These are phyloP conservation scores for Malus orientalis DNA, from an alignment of 306 rosid species.

Conservation along the genomic window DNA sequence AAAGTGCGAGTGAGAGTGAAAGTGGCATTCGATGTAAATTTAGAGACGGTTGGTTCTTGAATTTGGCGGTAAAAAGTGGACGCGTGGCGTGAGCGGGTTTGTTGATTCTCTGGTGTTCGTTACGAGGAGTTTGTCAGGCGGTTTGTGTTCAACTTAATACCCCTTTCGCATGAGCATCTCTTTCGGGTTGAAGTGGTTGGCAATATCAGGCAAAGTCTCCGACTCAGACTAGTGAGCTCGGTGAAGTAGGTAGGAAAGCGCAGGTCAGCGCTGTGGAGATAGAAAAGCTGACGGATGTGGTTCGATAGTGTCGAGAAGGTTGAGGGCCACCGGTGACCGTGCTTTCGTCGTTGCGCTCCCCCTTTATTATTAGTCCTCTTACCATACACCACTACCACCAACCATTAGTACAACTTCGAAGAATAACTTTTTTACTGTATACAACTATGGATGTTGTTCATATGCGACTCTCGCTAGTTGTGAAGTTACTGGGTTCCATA, in stretches of 20 bases:
- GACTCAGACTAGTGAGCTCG: not conserved
- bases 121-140: not conserved
- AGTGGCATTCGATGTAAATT: not conserved
- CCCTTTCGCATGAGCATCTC: not conserved
- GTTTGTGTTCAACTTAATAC: not conserved
- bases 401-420: too few species aligned
- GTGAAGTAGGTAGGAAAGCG: not conserved
- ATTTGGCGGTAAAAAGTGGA: slow-evolving; percentile 12
- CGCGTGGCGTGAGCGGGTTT: not conserved
- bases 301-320: too few species aligned
- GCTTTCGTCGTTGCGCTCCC: too few species aligned
- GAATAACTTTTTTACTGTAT: too few species aligned
- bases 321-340: too few species aligned
- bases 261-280: not conserved
- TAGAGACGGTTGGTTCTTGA: not conserved
- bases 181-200: too few species aligned
- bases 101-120: not conserved
- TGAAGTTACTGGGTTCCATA: too few species aligned
- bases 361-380: too few species aligned
- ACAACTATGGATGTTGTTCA: too few species aligned
- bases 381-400: too few species aligned
- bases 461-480: too few species aligned
- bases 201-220: too few species aligned
- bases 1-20: not conserved
- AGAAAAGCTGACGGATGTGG: not conserved